Conservation (phyloP, 345 rosid genomes). For the Eucalyptus sp. region DNA sequence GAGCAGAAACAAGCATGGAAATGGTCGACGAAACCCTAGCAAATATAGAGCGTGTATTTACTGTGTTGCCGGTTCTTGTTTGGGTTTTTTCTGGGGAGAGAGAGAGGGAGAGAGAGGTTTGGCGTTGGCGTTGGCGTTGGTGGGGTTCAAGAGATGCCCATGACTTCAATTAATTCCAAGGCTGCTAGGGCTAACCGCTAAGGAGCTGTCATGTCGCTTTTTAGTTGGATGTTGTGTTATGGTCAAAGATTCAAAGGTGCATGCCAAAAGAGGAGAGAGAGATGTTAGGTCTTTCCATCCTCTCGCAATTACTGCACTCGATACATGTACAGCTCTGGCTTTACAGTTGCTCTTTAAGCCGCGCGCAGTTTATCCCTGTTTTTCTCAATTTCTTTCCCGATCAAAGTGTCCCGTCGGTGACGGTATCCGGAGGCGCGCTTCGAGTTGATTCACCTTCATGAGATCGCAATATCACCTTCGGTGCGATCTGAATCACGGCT, state of each 20-base stretch:
- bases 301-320: not conserved
- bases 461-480: not conserved
- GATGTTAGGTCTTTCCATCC: not conserved
- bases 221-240: not conserved
- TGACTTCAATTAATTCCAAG: slow-evolving; percentile 21
- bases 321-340: not conserved
- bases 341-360: not conserved
- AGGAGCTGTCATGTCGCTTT: not conserved
- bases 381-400: not conserved
- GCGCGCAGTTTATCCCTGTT: not conserved
- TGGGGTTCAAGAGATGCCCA: slow-evolving; percentile 24
- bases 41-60: not conserved
- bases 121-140: not conserved
- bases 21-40: slow-evolving; percentile 3
- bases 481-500: not conserved
- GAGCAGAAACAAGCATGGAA: slow-evolving; percentile 44
- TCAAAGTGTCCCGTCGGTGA: not conserved
- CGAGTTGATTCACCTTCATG: not conserved
- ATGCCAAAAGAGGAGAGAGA: not conserved
- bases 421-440: not conserved
- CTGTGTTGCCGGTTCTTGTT: not conserved
- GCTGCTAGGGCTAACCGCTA: not conserved
- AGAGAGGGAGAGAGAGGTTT: not conserved
- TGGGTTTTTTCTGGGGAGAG: not conserved
- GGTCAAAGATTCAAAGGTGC: not conserved